Conservation (phyloP, 805 yeast genomes). For the Nakazawaea molendinolei region DNA sequence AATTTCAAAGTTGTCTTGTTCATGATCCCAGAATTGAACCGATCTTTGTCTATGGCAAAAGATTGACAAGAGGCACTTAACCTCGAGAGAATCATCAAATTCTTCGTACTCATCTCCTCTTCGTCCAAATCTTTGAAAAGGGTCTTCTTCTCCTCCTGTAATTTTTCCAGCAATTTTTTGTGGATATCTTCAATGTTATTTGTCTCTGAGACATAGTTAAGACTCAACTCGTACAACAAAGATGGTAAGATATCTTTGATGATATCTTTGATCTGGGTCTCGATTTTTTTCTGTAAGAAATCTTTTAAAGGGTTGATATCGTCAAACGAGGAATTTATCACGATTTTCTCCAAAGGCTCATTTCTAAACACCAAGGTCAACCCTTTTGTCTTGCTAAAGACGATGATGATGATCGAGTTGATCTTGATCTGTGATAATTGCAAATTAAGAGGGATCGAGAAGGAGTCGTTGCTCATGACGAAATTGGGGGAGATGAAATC, state of each 20-base stretch:
- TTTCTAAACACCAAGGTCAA: slow-evolving; percentile 81
- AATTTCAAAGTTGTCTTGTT: slow-evolving; percentile 11
- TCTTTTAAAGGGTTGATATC: slow-evolving; percentile 77
- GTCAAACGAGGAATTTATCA: slow-evolving; percentile 83
- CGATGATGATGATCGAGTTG: slow-evolving; percentile 79
- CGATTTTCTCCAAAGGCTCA: slow-evolving; percentile 80
- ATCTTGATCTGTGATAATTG: slow-evolving; percentile 65
- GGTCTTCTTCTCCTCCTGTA: slow-evolving; percentile 30
- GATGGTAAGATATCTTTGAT: slow-evolving; percentile 83
- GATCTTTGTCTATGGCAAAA: slow-evolving; percentile 4
- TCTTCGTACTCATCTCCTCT: slow-evolving; percentile 12
- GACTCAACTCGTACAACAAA: slow-evolving; percentile 67
- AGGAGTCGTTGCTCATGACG: slow-evolving; percentile 55
- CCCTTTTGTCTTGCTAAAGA: slow-evolving; percentile 75
- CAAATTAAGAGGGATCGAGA: slow-evolving; percentile 74
- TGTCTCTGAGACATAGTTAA: slow-evolving; percentile 47
- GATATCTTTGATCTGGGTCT: slow-evolving; percentile 68
- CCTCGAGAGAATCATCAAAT: slow-evolving; percentile 11
- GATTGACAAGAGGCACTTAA: slow-evolving; percentile 13
- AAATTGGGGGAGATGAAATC: slow-evolving; percentile 63
- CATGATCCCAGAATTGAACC: slow-evolving; percentile 8
- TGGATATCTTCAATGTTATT: slow-evolving; percentile 28
- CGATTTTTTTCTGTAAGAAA: slow-evolving; percentile 77
- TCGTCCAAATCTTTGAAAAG: slow-evolving; percentile 40
- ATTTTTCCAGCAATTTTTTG: slow-evolving; percentile 24